These are phyloP conservation scores for Friedmanniomyces endolithicus DNA, from an alignment of 495 filamentous ascomycete species.

Conservation along the genomic window DNA sequence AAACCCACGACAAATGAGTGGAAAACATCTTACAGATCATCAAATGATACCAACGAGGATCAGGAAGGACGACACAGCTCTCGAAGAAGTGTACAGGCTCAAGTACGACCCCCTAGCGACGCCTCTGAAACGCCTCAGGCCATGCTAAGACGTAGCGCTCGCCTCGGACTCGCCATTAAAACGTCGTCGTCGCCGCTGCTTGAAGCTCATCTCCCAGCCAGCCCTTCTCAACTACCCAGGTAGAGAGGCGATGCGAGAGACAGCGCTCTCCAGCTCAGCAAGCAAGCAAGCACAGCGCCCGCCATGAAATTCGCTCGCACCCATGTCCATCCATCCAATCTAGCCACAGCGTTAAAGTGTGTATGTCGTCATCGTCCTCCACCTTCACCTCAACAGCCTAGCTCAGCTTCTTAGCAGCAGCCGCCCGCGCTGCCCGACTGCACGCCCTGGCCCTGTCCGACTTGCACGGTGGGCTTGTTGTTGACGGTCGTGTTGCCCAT, in stretches of 20 bases:
- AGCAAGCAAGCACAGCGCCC: neutral
- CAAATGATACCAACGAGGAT: no score
- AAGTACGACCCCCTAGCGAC: neutral
- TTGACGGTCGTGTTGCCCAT: conserved; percentile 97
- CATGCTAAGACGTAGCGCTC: neutral
- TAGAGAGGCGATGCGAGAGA: neutral
- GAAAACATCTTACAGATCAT: no score
- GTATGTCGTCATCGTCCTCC: neutral
- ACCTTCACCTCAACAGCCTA: no score
- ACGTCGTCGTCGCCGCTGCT: neutral
- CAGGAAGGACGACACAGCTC: no score
- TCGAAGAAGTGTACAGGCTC: neutral
- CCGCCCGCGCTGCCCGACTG: conserved; percentile 79
- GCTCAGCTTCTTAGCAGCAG: conserved; percentile 61
- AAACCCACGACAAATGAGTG: no score
- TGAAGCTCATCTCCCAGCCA: neutral
- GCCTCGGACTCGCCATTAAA: neutral
- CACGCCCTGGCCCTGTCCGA: conserved; percentile 85
- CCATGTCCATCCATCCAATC: neutral
- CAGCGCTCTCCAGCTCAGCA: no score
- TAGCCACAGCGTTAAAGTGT: neutral
- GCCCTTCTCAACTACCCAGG: neutral
- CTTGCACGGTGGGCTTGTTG: conserved; percentile 95
- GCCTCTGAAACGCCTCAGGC: neutral
- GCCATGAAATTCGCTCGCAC: neutral